A percentile compares a stretch with the other conserved stretches of the same genome.
phyloP scores from a whole-genome alignment of 805 yeast species.

The Spathaspora sp. region DNA sequence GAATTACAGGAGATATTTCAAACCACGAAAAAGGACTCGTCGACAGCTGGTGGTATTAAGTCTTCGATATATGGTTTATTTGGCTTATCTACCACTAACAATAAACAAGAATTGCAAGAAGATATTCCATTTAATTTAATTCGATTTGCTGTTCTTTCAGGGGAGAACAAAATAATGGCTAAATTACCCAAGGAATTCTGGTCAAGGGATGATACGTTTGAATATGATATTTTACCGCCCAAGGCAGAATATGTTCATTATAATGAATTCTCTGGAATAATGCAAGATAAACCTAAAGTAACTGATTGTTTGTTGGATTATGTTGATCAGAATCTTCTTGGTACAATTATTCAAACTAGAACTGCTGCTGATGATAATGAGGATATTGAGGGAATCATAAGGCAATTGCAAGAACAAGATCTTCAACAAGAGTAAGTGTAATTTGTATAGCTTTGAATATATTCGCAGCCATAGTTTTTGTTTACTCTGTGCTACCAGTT shows the following conservation, averaged over 20 bases:
- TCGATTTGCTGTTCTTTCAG: conserved; percentile 66
- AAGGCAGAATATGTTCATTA: conserved; percentile 29
- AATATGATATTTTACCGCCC: conserved; percentile 75
- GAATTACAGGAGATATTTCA: conserved; percentile 28
- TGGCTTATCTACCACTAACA: background rate
- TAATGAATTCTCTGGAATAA: conserved; percentile 30
- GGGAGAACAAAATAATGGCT: conserved; percentile 69
- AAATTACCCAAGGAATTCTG: conserved; percentile 60
- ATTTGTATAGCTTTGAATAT: background rate
- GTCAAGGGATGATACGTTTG: conserved; percentile 59
- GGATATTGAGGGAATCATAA: conserved; percentile 20
- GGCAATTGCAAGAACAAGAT: conserved; percentile 15
- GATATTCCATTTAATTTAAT: conserved; percentile 59
- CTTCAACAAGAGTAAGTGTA: background rate
- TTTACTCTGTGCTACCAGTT: background rate
- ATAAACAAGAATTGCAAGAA: conserved; percentile 1
- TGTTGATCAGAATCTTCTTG: conserved; percentile 45
- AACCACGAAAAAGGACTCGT: conserved; percentile 1
- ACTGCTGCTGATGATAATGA: conserved; percentile 19
- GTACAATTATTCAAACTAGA: conserved; percentile 37
- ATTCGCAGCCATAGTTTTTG: background rate
- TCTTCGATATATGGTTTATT: conserved; percentile 6
- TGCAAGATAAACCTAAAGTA: conserved; percentile 4
- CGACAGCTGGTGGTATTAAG: conserved; percentile 2
- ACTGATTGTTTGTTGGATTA: conserved; percentile 35